Conservation (phyloP, 768 basidiomycete species). For the Suillus alpinus region DNA sequence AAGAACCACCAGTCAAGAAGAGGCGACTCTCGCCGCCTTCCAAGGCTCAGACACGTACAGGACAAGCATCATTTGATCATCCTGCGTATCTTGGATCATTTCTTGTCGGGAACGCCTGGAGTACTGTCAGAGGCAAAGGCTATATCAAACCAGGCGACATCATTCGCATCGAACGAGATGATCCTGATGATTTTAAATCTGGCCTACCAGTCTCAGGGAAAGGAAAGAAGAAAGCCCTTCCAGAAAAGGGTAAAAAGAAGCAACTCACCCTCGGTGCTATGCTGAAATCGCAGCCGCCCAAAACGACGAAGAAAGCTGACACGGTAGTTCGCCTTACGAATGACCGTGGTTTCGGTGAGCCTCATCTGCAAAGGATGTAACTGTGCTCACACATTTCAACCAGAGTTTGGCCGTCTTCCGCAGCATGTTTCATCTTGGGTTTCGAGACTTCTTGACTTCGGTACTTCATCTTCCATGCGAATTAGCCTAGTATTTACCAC, state of each 20-base stretch:
- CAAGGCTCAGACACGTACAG: not conserved
- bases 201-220: conserved; percentile 28
- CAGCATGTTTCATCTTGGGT: conserved; percentile 72
- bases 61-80: not conserved
- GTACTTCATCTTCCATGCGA: conserved; percentile 30
- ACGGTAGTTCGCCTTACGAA: conserved; percentile 69
- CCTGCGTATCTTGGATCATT: conserved; percentile 61
- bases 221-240: conserved; percentile 32
- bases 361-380: not conserved
- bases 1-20: conserved; percentile 43
- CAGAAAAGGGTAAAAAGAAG: conserved; percentile 45
- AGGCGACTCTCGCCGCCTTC: conserved; percentile 42
- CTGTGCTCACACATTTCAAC: not conserved
- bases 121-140: conserved; percentile 69
- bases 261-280: conserved; percentile 66
- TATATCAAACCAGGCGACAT: conserved; percentile 67
- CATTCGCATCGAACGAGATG: conserved; percentile 56
- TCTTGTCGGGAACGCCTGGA: conserved; percentile 73
- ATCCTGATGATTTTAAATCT: conserved; percentile 28
- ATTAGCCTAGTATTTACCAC: not conserved
- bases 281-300: conserved; percentile 55
- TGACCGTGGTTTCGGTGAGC: conserved; percentile 59
- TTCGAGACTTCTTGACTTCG: conserved; percentile 67
- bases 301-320: conserved; percentile 48
- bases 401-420: conserved; percentile 78